These are phyloP conservation scores for Babesia bigemina DNA, from an alignment of 169 alveolate species.

Conservation along the genomic window DNA sequence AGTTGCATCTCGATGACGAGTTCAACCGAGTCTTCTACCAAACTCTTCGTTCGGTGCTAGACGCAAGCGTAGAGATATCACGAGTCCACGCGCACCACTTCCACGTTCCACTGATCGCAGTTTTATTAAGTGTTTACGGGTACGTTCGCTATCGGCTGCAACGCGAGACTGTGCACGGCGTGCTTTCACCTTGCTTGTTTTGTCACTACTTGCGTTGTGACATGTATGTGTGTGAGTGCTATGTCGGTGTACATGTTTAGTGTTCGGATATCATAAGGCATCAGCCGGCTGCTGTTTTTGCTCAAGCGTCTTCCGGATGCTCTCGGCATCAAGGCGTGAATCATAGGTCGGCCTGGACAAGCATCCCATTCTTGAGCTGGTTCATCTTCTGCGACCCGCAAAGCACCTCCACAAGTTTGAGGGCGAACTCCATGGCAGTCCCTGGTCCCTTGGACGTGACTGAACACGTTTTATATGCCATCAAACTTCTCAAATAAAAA, in stretches of 20 bases:
- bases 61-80: conserved; percentile 25
- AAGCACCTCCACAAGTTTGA: conserved; percentile 74
- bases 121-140: conserved; percentile 29
- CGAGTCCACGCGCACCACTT: conserved; percentile 49
- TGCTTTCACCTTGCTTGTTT: neutral
- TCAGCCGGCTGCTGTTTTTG: conserved; percentile 27
- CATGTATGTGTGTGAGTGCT: neutral
- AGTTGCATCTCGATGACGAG: neutral
- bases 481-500: neutral
- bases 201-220: neutral
- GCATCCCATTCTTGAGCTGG: conserved; percentile 53
- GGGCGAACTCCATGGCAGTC: conserved; percentile 77
- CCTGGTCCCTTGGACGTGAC: conserved; percentile 81
- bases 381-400: conserved; percentile 63
- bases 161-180: no score
- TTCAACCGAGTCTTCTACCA: conserved; percentile 30
- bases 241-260: neutral
- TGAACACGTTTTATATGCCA: conserved; percentile 12
- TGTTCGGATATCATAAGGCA: neutral
- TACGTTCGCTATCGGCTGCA: neutral
- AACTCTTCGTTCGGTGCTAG: conserved; percentile 24
- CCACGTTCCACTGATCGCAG: conserved; percentile 57
- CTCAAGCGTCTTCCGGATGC: conserved; percentile 33
- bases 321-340: neutral
- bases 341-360: conserved; percentile 49